These are phyloP conservation scores for Isatis tinctoria DNA, from an alignment of 345 rosid species.

Conservation along the genomic window DNA sequence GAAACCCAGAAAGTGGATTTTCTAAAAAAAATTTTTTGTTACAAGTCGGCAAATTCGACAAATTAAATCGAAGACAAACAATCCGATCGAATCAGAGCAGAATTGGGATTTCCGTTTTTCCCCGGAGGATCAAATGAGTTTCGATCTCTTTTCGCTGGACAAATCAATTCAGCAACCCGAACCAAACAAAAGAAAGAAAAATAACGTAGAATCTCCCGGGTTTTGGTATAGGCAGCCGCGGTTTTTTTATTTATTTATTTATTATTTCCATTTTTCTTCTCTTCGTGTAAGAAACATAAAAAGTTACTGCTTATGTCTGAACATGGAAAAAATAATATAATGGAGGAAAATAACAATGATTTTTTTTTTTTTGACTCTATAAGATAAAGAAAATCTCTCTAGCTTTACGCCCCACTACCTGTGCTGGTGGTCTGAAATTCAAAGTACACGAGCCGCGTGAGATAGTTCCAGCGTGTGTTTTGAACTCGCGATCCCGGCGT, in stretches of 20 bases:
- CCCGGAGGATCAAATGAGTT: background rate
- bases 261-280: background rate
- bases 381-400: background rate
- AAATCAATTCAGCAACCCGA: conserved; percentile 10
- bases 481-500: no score
- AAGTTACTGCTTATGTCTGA: no score
- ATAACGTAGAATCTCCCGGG: conserved; percentile 33
- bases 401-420: background rate
- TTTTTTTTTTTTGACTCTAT: background rate
- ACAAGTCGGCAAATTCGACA: background rate
- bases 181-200: background rate
- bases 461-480: background rate
- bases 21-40: background rate
- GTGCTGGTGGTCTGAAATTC: background rate
- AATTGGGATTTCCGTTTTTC: background rate
- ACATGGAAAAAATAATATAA: background rate
- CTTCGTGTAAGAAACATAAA: background rate
- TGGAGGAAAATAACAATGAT: background rate
- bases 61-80: background rate
- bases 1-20: conserved; percentile 20
- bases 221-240: conserved; percentile 31
- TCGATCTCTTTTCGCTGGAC: conserved; percentile 23
- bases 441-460: background rate
- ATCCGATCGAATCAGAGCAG: background rate
- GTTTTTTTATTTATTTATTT: background rate